Evolutionary conservation across 768 basidiomycete genomes (phyloP).

Genomic region (Lactifluus piperatus): DNA sequence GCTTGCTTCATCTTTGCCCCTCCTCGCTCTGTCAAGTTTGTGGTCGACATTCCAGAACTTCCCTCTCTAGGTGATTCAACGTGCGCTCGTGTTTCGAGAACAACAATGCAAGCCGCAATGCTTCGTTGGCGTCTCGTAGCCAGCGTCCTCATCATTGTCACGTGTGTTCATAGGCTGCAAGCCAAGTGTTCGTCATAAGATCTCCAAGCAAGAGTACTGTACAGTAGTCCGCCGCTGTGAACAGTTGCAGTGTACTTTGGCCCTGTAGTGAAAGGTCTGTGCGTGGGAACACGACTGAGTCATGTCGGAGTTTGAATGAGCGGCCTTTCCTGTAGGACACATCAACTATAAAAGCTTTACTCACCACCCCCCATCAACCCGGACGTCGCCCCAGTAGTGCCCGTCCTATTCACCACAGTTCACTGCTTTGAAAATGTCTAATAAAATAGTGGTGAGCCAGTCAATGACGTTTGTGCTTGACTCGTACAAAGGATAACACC

Average conservation of each 20-base stretch:
- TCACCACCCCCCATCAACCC: conserved; percentile 29
- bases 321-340: conserved; percentile 31
- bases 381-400: conserved; percentile 26
- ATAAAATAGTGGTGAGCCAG: conserved; percentile 97
- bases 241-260: neutral
- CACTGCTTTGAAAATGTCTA: conserved; percentile 60
- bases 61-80: neutral
- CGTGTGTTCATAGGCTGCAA: conserved; percentile 37
- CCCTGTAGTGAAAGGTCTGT: conserved; percentile 29
- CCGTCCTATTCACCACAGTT: conserved; percentile 25
- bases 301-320: conserved; percentile 37
- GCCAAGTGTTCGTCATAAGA: too few species aligned
- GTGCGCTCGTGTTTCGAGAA: conserved; percentile 8
- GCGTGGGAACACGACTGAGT: conserved; percentile 35
- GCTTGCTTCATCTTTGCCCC: conserved; percentile 10
- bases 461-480: conserved; percentile 48
- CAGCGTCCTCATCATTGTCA: conserved; percentile 27
- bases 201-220: too few species aligned
- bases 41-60: neutral
- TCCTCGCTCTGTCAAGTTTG: neutral
- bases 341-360: conserved; percentile 34
- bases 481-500: conserved; percentile 48
- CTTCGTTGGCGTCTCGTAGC: neutral
- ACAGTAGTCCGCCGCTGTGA: neutral
- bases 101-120: conserved; percentile 2